Conservation (phyloP, 257 asterid genomes). For the Rhazya stricta region DNA sequence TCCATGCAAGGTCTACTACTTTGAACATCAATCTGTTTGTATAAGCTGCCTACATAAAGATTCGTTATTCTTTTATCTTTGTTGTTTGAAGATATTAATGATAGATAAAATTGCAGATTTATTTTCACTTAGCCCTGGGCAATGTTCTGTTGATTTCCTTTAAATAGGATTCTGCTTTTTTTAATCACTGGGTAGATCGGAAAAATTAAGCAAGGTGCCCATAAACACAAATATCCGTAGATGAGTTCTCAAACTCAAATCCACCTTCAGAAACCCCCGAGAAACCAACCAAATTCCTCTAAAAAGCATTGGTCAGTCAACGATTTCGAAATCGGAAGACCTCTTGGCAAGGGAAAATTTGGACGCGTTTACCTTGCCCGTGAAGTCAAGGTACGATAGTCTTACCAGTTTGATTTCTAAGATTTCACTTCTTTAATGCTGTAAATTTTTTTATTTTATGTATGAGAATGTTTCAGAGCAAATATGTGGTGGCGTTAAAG, state of each 20-base stretch:
- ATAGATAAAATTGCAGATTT: too few species aligned
- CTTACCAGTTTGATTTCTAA: not conserved
- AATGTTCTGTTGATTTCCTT: too few species aligned
- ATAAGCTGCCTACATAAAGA: too few species aligned
- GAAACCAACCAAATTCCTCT: conserved; percentile 19
- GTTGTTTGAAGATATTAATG: too few species aligned
- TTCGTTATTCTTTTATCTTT: too few species aligned
- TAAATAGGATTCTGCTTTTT: too few species aligned
- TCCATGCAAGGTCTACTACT: too few species aligned
- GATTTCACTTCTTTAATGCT: not conserved
- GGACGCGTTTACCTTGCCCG: conserved; percentile 97
- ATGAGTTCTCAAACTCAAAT: conserved; percentile 32
- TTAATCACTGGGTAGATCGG: too few species aligned
- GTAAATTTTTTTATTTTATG: not conserved
- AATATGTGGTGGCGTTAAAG: conserved; percentile 81
- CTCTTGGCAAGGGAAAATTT: conserved; percentile 89
- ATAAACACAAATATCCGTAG: not conserved
- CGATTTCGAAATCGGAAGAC: conserved; percentile 92
- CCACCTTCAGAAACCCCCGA: conserved; percentile 38
- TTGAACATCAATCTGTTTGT: too few species aligned
- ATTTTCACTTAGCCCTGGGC: too few species aligned
- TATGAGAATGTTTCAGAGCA: conserved; percentile 32
- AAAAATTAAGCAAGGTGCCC: too few species aligned
- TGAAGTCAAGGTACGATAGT: conserved; percentile 52
- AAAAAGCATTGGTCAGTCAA: conserved; percentile 52